Conservation (phyloP, 305 asterid species). For the Fraxinus greggii region DNA sequence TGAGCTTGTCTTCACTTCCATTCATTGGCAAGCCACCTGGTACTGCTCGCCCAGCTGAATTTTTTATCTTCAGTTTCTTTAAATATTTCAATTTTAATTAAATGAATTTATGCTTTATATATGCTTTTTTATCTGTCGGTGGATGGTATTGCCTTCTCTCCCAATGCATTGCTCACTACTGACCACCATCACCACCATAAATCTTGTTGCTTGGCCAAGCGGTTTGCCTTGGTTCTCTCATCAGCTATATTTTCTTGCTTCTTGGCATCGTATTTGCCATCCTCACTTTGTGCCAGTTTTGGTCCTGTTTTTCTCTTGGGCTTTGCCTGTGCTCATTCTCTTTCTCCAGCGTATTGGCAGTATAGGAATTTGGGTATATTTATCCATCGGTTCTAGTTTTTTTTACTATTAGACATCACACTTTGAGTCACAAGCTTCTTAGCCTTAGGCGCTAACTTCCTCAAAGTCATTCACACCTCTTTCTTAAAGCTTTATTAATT, state of each 20-base stretch:
- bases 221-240: neutral
- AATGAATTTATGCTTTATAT: neutral
- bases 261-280: neutral
- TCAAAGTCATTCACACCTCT: neutral
- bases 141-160: conserved; percentile 1
- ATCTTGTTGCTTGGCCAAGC: neutral
- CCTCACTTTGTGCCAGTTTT: neutral
- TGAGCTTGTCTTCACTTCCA: neutral
- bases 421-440: neutral
- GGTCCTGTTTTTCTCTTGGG: neutral
- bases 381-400: neutral
- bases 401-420: neutral
- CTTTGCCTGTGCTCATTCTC: neutral
- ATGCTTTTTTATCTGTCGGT: neutral
- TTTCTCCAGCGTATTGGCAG: neutral
- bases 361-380: neutral
- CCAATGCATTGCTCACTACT: neutral
- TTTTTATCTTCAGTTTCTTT: neutral
- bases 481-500: neutral
- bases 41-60: neutral
- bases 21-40: neutral
- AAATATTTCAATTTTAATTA: neutral
- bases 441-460: neutral
- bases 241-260: neutral
- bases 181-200: neutral